phyloP scores from a whole-genome alignment of 495 filamentous ascomycete genomes.

The Bacidia rubella region DNA sequence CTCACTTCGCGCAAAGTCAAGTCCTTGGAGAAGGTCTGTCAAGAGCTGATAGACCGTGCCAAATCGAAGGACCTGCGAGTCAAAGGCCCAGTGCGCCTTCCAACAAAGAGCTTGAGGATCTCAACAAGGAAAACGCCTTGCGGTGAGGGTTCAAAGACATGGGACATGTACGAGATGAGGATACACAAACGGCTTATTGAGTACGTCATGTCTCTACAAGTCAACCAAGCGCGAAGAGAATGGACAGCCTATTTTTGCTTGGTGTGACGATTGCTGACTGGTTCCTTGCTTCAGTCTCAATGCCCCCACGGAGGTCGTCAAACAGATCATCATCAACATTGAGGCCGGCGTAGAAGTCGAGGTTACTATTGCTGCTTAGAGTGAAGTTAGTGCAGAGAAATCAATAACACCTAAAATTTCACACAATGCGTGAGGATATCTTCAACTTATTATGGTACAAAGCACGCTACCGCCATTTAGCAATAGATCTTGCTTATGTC shows the following conservation, averaged over 20 bases:
- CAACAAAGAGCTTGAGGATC: constrained; percentile 93
- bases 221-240: not conserved
- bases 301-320: constrained; percentile 96
- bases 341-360: constrained; percentile 99
- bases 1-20: constrained; percentile 84
- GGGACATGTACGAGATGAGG: constrained; percentile 98
- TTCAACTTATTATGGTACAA: too few species aligned
- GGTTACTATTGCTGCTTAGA: constrained; percentile 97
- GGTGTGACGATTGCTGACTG: too few species aligned
- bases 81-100: constrained; percentile 97
- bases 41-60: constrained; percentile 95
- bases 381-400: not conserved
- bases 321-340: constrained; percentile 99
- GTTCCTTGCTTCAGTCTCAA: constrained; percentile 48
- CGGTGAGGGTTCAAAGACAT: constrained; percentile 99
- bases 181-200: constrained; percentile 98
- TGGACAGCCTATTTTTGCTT: too few species aligned
- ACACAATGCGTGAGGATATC: too few species aligned
- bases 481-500: not conserved
- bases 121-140: constrained; percentile 93
- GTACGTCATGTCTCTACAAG: constrained; percentile 35
- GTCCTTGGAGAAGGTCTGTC: constrained; percentile 95
- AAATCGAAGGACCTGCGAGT: constrained; percentile 96
- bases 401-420: too few species aligned
- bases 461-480: too few species aligned